These are phyloP conservation scores for Geotrichum macrosporum DNA, from an alignment of 1,139 yeast genomes.

Conservation along the genomic window DNA sequence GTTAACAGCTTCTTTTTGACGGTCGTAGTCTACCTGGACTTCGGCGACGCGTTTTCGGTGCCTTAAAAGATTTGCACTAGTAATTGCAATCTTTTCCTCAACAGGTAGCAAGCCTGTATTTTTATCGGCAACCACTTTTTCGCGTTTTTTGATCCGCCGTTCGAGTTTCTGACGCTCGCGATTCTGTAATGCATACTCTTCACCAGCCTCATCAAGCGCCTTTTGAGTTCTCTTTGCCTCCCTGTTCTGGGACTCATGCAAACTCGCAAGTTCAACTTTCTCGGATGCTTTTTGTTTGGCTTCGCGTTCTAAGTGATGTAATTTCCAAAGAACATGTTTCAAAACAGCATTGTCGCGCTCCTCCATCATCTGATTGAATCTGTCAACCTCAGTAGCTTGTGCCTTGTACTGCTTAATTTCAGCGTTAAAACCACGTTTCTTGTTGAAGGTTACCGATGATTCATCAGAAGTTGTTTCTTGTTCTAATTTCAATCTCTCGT, in stretches of 20 bases:
- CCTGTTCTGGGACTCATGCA: conserved; percentile 31
- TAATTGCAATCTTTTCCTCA: conserved; percentile 50
- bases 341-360: conserved; percentile 46
- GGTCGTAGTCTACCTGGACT: conserved; percentile 48
- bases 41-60: conserved; percentile 52
- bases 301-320: conserved; percentile 53
- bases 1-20: conserved; percentile 48
- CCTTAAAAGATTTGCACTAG: conserved; percentile 46
- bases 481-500: conserved; percentile 64
- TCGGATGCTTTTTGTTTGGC: conserved; percentile 11
- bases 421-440: conserved; percentile 66
- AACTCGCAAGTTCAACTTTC: conserved; percentile 14
- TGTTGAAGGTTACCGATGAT: conserved; percentile 61
- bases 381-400: conserved; percentile 68
- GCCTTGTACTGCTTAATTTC: conserved; percentile 78
- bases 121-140: conserved; percentile 44
- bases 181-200: conserved; percentile 44
- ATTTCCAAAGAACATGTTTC: conserved; percentile 55
- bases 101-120: conserved; percentile 54
- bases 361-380: conserved; percentile 54
- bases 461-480: conserved; percentile 53
- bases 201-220: conserved; percentile 20
- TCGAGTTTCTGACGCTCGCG: conserved; percentile 44
- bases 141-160: conserved; percentile 41
- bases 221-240: conserved; percentile 19